These are phyloP conservation scores for Ustilago cynodontis DNA, from an alignment of 1,284 basidiomycete species.

Conservation along the genomic window DNA sequence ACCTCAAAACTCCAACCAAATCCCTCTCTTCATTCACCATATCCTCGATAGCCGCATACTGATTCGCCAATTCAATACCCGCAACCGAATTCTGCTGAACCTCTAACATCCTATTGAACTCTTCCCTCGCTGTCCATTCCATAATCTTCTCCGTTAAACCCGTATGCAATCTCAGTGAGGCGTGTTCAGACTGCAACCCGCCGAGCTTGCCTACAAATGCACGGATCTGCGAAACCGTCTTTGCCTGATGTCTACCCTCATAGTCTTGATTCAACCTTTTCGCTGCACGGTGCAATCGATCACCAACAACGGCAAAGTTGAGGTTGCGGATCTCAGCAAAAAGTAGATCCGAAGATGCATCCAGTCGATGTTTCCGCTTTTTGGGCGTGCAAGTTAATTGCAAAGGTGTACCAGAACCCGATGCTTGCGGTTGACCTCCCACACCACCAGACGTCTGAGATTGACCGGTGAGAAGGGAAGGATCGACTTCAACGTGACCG, in stretches of 20 bases:
- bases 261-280: slow-evolving; percentile 90
- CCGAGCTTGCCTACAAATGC: slow-evolving; percentile 96
- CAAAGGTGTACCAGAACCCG: slow-evolving; percentile 52
- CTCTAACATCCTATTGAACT: slow-evolving; percentile 91
- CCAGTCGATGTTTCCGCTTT: slow-evolving; percentile 79
- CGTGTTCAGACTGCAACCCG: slow-evolving; percentile 89
- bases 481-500: slow-evolving; percentile 89
- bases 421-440: slow-evolving; percentile 33
- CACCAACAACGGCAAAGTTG: slow-evolving; percentile 94
- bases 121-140: slow-evolving; percentile 80
- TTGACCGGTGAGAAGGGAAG: slow-evolving; percentile 76
- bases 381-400: slow-evolving; percentile 49
- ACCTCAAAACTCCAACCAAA: slow-evolving; percentile 73
- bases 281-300: slow-evolving; percentile 83
- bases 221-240: slow-evolving; percentile 89
- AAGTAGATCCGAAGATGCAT: slow-evolving; percentile 82
- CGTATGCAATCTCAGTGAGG: slow-evolving; percentile 88
- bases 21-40: slow-evolving; percentile 60
- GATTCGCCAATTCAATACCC: slow-evolving; percentile 52
- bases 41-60: slow-evolving; percentile 62
- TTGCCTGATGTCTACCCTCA: slow-evolving; percentile 83
- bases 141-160: slow-evolving; percentile 91
- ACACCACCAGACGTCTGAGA: slow-evolving; percentile 26
- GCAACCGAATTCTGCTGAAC: slow-evolving; percentile 96
- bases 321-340: slow-evolving; percentile 86